These are phyloP conservation scores for Oryza glaberrima DNA, from an alignment of 176 grass and related monocot genomes.

Conservation along the genomic window DNA sequence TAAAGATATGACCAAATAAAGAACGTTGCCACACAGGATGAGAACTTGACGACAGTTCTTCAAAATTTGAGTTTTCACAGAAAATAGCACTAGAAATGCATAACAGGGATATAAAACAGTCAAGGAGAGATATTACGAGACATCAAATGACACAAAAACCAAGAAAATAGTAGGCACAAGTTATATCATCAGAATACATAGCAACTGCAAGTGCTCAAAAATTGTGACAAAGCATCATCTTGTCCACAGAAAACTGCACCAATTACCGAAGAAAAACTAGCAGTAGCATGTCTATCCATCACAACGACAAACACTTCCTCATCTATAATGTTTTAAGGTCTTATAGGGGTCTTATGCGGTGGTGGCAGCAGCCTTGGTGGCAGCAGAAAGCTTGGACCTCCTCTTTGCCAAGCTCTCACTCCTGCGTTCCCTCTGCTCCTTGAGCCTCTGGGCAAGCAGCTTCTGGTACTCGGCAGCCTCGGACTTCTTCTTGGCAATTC, in stretches of 20 bases:
- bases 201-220: background rate
- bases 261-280: slow-evolving; percentile 26
- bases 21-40: too few species aligned
- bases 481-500: slow-evolving; percentile 72
- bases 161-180: slow-evolving; percentile 30
- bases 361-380: slow-evolving; percentile 42
- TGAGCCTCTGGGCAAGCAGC: slow-evolving; percentile 82
- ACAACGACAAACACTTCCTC: background rate
- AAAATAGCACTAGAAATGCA: too few species aligned
- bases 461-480: slow-evolving; percentile 96
- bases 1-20: too few species aligned
- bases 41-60: too few species aligned
- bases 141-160: background rate
- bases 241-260: slow-evolving; percentile 45
- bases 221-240: background rate
- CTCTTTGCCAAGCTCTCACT: slow-evolving; percentile 89
- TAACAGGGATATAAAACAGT: too few species aligned
- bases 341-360: slow-evolving; percentile 39
- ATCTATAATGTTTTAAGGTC: slow-evolving; percentile 32
- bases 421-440: slow-evolving; percentile 84
- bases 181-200: background rate
- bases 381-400: slow-evolving; percentile 80
- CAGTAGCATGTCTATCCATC: slow-evolving; percentile 34
- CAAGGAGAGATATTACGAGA: too few species aligned
- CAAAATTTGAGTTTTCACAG: too few species aligned